phyloP scores from a whole-genome alignment of 345 rosid genomes.

The Citrus unshiu region DNA sequence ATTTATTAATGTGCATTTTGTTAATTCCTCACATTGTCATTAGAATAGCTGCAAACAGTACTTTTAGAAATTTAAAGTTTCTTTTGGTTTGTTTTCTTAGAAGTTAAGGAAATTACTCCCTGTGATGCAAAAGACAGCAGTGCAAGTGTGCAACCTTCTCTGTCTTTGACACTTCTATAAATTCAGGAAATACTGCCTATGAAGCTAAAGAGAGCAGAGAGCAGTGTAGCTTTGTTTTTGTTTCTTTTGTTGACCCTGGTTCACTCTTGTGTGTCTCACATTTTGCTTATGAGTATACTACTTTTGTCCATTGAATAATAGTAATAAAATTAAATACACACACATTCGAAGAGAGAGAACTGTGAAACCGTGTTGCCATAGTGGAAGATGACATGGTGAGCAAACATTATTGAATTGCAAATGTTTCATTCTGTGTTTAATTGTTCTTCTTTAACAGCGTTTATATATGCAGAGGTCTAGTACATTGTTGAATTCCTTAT shows the following conservation, averaged over 20 bases:
- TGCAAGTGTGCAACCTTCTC: not conserved
- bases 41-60: not conserved
- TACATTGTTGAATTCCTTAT: not conserved
- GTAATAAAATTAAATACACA: too few relatives aligned
- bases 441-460: not conserved
- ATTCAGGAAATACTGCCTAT: not conserved
- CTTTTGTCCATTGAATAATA: too few relatives aligned
- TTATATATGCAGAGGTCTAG: not conserved
- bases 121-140: not conserved
- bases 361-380: not conserved
- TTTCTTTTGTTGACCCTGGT: not conserved
- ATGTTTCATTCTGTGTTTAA: not conserved
- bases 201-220: not conserved
- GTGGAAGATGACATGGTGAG: not conserved
- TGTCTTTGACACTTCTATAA: too few relatives aligned
- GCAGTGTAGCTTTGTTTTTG: not conserved
- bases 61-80: too few relatives aligned
- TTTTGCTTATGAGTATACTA: not conserved
- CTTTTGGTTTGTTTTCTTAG: too few relatives aligned
- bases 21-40: not conserved
- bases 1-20: not conserved
- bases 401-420: not conserved
- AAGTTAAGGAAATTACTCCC: not conserved
- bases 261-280: not conserved
- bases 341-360: not conserved